phyloP scores from a whole-genome alignment of 805 yeast genomes.

The Candida andamanensis region DNA sequence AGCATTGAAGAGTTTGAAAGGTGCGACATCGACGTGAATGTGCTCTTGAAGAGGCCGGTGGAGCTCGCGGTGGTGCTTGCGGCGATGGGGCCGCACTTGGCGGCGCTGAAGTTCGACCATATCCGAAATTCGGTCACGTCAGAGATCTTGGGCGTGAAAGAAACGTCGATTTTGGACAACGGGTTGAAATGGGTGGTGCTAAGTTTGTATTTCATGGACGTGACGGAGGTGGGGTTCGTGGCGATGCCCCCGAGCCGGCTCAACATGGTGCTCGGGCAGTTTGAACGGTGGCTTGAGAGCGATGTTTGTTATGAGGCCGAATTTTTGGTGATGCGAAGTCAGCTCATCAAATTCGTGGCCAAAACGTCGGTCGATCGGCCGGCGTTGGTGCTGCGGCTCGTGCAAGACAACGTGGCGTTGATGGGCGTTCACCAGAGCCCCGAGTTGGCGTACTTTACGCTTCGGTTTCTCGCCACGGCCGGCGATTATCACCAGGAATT shows the following conservation, averaged over 20 bases:
- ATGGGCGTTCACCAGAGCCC: constrained; percentile 26
- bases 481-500: constrained; percentile 27
- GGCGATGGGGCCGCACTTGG: constrained; percentile 32
- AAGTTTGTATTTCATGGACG: constrained; percentile 37
- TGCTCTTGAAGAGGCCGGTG: constrained; percentile 25
- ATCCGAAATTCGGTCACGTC: constrained; percentile 59
- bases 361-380: constrained; percentile 4
- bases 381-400: constrained; percentile 5
- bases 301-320: constrained; percentile 55
- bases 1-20: constrained; percentile 15
- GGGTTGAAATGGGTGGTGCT: constrained; percentile 48
- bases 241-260: constrained; percentile 61
- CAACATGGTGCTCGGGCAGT: constrained; percentile 51
- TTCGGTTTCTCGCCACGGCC: constrained; percentile 23
- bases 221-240: constrained; percentile 21
- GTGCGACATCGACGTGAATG: constrained; percentile 26
- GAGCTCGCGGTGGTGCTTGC: constrained; percentile 23
- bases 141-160: constrained; percentile 53
- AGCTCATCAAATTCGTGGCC: constrained; percentile 43
- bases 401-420: constrained; percentile 42
- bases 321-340: constrained; percentile 49
- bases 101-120: constrained; percentile 41
- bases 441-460: constrained; percentile 43
- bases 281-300: constrained; percentile 56
- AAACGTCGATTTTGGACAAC: constrained; percentile 30